phyloP scores from a whole-genome alignment of 2,329 filamentous ascomycete genomes.

The Aspergillus sp. region DNA sequence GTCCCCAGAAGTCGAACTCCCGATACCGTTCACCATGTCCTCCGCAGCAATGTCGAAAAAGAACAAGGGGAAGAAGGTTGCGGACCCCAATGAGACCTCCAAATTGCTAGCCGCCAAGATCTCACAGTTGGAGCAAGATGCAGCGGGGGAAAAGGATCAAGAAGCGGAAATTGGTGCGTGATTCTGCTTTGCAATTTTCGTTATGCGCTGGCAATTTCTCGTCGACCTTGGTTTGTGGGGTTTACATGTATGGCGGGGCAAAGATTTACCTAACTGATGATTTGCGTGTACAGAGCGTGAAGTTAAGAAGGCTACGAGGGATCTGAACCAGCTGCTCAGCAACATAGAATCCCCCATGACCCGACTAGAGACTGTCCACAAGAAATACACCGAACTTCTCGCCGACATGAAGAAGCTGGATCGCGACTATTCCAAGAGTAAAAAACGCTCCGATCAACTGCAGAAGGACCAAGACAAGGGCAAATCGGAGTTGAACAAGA shows the following conservation, averaged over 20 bases:
- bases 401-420: conserved; percentile 94
- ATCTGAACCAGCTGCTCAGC: conserved; percentile 74
- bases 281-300: conserved; percentile 63
- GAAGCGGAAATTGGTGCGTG: conserved; percentile 86
- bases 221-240: neutral
- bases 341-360: conserved; percentile 88
- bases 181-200: conserved; percentile 1
- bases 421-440: conserved; percentile 89
- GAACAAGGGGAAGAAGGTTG: conserved; percentile 73
- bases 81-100: conserved; percentile 81
- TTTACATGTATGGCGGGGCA: conserved; percentile 1
- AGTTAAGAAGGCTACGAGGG: conserved; percentile 87
- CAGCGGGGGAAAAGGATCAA: conserved; percentile 87
- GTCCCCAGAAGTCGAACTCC: conserved; percentile 18
- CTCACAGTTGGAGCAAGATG: conserved; percentile 88
- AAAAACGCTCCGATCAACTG: conserved; percentile 85
- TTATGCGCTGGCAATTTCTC: neutral
- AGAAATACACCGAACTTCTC: conserved; percentile 83
- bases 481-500: conserved; percentile 82
- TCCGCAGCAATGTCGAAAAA: conserved; percentile 60
- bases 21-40: conserved; percentile 30
- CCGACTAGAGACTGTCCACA: conserved; percentile 83
- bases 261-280: conserved; percentile 18
- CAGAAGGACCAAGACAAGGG: conserved; percentile 95
- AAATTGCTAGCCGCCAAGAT: conserved; percentile 90